Percentiles rank a stretch among this genome's conserved stretches.
These are phyloP conservation scores for Vitis rupestris DNA, from an alignment of 164 flowering plant genomes.

Conservation along the genomic window DNA sequence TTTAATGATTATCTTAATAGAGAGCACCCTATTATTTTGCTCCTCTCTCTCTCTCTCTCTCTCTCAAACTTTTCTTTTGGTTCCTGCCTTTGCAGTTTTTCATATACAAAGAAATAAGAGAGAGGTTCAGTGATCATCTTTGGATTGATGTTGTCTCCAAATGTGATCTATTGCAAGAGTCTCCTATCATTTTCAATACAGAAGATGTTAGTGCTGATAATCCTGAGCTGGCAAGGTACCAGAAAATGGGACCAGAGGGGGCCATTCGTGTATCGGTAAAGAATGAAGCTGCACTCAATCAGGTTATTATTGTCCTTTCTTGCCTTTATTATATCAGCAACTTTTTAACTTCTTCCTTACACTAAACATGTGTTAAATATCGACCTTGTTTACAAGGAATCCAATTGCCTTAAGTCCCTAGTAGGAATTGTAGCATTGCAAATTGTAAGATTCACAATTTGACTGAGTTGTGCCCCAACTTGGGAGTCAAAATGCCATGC, in stretches of 20 bases:
- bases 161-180: conserved; percentile 64
- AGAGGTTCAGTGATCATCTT: conserved; percentile 71
- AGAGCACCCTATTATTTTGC: not conserved
- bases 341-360: not conserved
- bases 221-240: conserved; percentile 62
- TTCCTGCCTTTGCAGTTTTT: conserved; percentile 46
- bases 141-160: conserved; percentile 97
- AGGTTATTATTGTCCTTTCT: conserved; percentile 39
- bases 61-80: too few relatives aligned
- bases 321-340: not conserved
- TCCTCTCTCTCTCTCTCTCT: not conserved
- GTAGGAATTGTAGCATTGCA: too few relatives aligned
- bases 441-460: too few relatives aligned
- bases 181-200: conserved; percentile 40
- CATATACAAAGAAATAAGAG: conserved; percentile 77
- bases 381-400: too few relatives aligned
- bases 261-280: conserved; percentile 77
- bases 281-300: conserved; percentile 56
- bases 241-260: conserved; percentile 73
- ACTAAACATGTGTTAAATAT: too few relatives aligned
- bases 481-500: too few relatives aligned
- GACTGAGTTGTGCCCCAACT: too few relatives aligned
- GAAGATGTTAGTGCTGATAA: conserved; percentile 42
- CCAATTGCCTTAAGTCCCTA: too few relatives aligned
- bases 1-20: too few relatives aligned